Conservation (phyloP, 2,329 filamentous ascomycete genomes). For the Fonsecaea pedrosoi region DNA sequence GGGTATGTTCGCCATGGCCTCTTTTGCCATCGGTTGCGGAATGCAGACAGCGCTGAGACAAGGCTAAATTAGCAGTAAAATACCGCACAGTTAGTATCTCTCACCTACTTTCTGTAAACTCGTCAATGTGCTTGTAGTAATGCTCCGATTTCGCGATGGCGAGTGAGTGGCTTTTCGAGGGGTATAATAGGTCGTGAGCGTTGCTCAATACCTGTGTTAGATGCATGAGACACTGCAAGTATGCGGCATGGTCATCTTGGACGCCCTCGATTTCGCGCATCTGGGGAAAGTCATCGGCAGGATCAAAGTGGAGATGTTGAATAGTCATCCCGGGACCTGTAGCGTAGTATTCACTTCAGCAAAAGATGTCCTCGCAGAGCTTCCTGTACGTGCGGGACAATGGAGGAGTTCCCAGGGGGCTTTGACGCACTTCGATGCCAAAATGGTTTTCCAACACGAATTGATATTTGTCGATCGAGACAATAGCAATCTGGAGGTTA, state of each 20-base stretch:
- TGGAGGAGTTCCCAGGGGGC: background rate
- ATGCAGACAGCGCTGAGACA: conserved; percentile 19
- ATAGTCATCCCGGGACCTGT: conserved; percentile 29
- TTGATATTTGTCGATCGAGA: conserved; percentile 29
- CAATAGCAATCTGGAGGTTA: conserved; percentile 21
- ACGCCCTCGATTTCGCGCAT: conserved; percentile 25
- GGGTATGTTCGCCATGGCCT: conserved; percentile 25
- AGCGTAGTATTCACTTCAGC: background rate
- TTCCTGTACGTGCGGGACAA: background rate
- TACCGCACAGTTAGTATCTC: background rate
- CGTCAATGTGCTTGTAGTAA: conserved; percentile 30
- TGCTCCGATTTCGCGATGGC: conserved; percentile 27
- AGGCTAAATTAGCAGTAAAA: conserved; percentile 9
- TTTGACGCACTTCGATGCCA: conserved; percentile 28
- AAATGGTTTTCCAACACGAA: conserved; percentile 28
- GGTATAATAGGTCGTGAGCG: conserved; percentile 27
- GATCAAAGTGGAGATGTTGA: conserved; percentile 25
- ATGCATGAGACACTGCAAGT: conserved; percentile 29
- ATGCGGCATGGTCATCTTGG: conserved; percentile 29
- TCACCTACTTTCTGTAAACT: conserved; percentile 19
- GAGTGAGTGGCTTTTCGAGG: conserved; percentile 26
- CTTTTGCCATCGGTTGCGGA: conserved; percentile 29
- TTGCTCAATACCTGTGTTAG: conserved; percentile 26
- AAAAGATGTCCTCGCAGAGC: too few species aligned
- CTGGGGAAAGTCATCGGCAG: conserved; percentile 27